phyloP scores from a whole-genome alignment of 139 green algal species.

The Tetraselmis chui region DNA sequence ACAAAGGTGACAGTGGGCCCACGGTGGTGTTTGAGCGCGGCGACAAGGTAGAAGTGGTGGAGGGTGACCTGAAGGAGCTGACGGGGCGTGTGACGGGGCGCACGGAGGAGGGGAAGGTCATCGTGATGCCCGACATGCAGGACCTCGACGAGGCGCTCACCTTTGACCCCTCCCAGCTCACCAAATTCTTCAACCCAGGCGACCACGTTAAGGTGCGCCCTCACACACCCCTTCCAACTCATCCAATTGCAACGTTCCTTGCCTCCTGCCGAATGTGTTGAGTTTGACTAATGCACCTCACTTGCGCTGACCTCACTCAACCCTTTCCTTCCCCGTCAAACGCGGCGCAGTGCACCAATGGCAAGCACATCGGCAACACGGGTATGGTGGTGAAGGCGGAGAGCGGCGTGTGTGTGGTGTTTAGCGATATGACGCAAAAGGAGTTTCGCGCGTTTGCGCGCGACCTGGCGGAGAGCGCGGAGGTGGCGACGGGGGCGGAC shows the following conservation, averaged over 20 bases:
- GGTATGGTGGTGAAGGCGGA: constrained; percentile 81
- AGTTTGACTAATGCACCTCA: no score
- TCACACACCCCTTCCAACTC: no score
- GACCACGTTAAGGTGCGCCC: constrained; percentile 5
- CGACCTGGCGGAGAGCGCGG: constrained; percentile 68
- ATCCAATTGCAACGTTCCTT: no score
- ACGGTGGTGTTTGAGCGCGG: constrained; percentile 11
- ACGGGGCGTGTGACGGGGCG: constrained; percentile 52
- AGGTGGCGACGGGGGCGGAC: constrained; percentile 46
- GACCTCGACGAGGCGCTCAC: constrained; percentile 41
- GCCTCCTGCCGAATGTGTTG: no score
- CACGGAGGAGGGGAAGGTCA: constrained; percentile 55
- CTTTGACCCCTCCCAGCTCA: constrained; percentile 54
- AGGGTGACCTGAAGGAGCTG: constrained; percentile 81
- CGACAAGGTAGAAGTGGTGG: constrained; percentile 52
- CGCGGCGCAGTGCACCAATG: constrained; percentile 23
- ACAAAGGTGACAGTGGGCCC: background rate
- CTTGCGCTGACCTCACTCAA: no score
- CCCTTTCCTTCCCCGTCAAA: no score
- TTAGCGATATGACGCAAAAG: constrained; percentile 63
- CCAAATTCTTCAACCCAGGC: constrained; percentile 57
- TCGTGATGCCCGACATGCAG: constrained; percentile 49
- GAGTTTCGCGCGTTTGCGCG: constrained; percentile 78
- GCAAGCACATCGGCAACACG: constrained; percentile 66
- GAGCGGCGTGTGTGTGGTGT: constrained; percentile 49